Evolutionary conservation across 2,329 filamentous ascomycete genomes (phyloP).

Genomic region (Mycosphaerella arachidis): DNA sequence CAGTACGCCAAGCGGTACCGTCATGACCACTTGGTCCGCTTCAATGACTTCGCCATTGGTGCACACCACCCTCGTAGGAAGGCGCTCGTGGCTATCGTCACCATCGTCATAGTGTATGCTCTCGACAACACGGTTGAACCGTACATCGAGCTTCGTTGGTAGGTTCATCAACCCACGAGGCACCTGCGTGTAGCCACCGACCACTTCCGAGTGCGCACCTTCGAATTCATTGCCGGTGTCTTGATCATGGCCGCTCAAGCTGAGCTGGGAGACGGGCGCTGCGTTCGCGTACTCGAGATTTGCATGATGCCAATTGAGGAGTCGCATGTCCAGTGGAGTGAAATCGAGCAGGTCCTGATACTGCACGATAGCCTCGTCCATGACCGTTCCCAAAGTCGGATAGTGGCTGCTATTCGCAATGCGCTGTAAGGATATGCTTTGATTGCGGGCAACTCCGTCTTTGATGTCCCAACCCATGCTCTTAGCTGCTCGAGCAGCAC

Average conservation of each 20-base stretch:
- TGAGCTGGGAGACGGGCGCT: constrained; percentile 78
- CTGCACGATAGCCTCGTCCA: constrained; percentile 86
- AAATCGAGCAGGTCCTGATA: constrained; percentile 80
- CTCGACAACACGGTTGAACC: constrained; percentile 66
- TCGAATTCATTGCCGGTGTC: constrained; percentile 98
- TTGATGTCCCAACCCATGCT: constrained; percentile 79
- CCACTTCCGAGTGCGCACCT: constrained; percentile 85
- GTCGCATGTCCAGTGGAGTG: constrained; percentile 76
- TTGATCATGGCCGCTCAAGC: constrained; percentile 89
- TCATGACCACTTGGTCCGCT: constrained; percentile 88
- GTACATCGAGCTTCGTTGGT: constrained; percentile 72
- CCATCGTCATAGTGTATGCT: constrained; percentile 59
- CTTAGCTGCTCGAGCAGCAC: constrained; percentile 71
- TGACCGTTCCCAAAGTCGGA: constrained; percentile 81
- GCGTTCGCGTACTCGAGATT: constrained; percentile 98
- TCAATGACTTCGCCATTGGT: constrained; percentile 71
- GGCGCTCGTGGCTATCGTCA: constrained; percentile 32
- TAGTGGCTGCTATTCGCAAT: constrained; percentile 57
- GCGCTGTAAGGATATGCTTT: constrained; percentile 59
- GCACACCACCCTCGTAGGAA: constrained; percentile 62
- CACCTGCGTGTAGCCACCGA: constrained; percentile 90
- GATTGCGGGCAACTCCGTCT: constrained; percentile 54
- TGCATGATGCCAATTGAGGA: constrained; percentile 97
- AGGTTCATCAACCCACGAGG: constrained; percentile 78
- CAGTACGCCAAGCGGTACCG: constrained; percentile 83